Conservation (phyloP, 345 rosid species). For the Eucalyptus marginata region DNA sequence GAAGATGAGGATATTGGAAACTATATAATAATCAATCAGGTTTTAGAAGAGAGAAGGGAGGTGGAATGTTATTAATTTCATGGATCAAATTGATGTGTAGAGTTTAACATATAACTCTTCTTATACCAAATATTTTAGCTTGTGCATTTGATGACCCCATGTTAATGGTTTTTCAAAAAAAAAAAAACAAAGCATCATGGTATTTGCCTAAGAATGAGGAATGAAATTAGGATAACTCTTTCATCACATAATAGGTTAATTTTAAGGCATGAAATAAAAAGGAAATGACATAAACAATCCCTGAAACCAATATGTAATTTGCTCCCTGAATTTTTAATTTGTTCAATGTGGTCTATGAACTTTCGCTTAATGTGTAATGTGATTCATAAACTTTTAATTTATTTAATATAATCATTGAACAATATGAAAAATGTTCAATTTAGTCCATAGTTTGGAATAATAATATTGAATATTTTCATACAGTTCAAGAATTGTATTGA, state of each 20-base stretch:
- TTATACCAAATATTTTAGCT: neutral
- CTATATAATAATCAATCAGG: neutral
- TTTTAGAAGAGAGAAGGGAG: neutral
- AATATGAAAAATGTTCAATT: no score
- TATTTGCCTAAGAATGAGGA: neutral
- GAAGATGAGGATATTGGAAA: neutral
- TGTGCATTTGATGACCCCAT: neutral
- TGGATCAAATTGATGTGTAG: neutral
- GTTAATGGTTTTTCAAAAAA: neutral
- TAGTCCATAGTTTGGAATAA: no score
- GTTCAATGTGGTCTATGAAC: no score
- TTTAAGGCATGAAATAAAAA: neutral
- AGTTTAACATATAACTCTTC: neutral
- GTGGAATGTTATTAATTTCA: neutral
- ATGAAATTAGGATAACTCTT: neutral
- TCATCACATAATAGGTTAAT: neutral
- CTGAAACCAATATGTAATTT: no score
- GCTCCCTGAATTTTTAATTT: fast-evolving
- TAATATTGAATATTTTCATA: fast-evolving
- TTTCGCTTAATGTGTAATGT: no score
- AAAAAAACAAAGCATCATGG: neutral
- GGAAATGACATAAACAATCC: no score
- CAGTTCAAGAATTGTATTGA: fast-evolving
- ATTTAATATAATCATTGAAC: fast-evolving
- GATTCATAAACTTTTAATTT: no score